Evolutionary conservation across 2,329 filamentous ascomycete genomes (phyloP), one percentile per base, ranked within the genome.

Genomic region (Cryphonectria japonica): DNA sequence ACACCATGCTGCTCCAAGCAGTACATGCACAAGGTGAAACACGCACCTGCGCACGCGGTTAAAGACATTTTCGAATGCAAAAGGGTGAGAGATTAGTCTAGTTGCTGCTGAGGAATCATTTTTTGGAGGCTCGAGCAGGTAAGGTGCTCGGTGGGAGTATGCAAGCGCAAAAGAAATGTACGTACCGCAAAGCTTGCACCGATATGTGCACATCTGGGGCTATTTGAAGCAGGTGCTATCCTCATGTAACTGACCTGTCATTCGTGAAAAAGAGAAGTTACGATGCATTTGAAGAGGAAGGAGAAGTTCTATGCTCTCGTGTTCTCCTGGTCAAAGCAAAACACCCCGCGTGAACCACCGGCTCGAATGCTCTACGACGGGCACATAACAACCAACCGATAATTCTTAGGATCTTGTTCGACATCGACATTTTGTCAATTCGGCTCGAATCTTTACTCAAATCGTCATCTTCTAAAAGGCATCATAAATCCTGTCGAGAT

Each of bases 401-500:
- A 59, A 7, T 16, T 32, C 2, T 29, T 32, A 59, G 26, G 1
- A 34, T 32, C 54, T 13, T 57, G 54, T 32, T 32, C 29, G 29
- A 32, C 5, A 29, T 59, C 19, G 26, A 59, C 14, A 32, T 19
- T 59, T 32, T 14, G 14, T 19, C 13, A 59, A 59, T 34, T 5
- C 29, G 16, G 54, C 11, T 26, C 29, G 29, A 16, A 22, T 13
- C 59, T 39, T 34, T 19, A 9, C 59, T 61, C 34, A 37, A 26
- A 32, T 39, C 34, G 19, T 61, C 34, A 39, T 39, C 32, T 22
- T 39, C 32, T 32, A 37, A 16, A n/a, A 60, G 46, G 22, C 32
- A 61, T 22, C 34, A 61, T 16, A 32, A 39, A 39, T 37, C 59
- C 57, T 60, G 59, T 61, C 19, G 34, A 34, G 59, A 61, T 61